A percentile compares a stretch with the other conserved stretches of the same genome.
phyloP scores from a whole-genome alignment of 768 basidiomycete species.

The Podaxis sp. region DNA sequence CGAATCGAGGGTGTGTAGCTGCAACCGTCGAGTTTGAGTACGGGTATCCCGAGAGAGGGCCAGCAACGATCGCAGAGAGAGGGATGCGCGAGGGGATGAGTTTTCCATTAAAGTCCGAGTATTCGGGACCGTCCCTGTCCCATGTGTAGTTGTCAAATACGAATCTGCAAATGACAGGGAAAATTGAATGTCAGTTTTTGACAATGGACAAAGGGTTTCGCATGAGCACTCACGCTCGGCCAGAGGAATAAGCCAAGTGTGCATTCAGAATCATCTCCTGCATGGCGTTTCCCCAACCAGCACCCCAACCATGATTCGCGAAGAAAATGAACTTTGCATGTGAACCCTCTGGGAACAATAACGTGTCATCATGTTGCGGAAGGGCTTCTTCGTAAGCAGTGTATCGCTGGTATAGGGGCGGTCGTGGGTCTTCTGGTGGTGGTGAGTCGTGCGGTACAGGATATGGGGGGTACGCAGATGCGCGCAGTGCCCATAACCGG shows the following conservation, averaged over 20 bases:
- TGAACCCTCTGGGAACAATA: slow-evolving; percentile 39
- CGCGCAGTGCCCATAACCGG: not conserved
- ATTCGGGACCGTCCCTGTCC: slow-evolving; percentile 39
- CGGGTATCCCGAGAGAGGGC: slow-evolving; percentile 28
- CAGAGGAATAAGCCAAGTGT: slow-evolving; percentile 44
- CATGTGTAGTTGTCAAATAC: slow-evolving; percentile 65
- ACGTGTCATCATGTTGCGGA: slow-evolving; percentile 42
- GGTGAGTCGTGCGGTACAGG: slow-evolving; percentile 3
- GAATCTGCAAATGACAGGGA: slow-evolving; percentile 33
- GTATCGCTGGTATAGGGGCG: slow-evolving; percentile 47
- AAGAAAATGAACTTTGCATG: slow-evolving; percentile 47
- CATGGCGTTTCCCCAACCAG: slow-evolving; percentile 64
- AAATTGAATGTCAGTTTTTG: not conserved
- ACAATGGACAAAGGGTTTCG: not conserved
- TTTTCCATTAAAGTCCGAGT: slow-evolving; percentile 48
- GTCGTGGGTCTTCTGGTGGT: slow-evolving; percentile 19
- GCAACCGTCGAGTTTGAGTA: slow-evolving; percentile 21
- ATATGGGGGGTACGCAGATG: slow-evolving; percentile 10
- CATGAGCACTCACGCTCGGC: slow-evolving; percentile 42
- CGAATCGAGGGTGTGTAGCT: slow-evolving; percentile 38
- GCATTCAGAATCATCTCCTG: slow-evolving; percentile 58
- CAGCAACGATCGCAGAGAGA: slow-evolving; percentile 50
- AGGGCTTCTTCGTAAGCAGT: slow-evolving; percentile 42
- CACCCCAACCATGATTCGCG: slow-evolving; percentile 46
- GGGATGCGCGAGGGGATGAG: slow-evolving; percentile 55